Evolutionary conservation across 257 asterid species (phyloP).

Genomic region (Plectranthus barbatus): DNA sequence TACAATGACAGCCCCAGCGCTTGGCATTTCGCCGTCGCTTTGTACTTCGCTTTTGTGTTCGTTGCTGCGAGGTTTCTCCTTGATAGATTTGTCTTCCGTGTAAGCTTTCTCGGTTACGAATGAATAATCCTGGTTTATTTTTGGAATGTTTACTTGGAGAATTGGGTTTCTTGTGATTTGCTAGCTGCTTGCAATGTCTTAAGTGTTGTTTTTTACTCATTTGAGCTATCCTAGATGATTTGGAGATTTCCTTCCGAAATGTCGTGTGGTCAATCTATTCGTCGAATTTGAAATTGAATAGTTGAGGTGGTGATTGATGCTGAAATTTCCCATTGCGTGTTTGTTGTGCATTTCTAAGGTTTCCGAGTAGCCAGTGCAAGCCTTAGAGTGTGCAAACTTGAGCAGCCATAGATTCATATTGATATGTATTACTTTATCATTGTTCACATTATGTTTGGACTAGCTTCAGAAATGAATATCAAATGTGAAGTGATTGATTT

Average conservation of each 20-base stretch:
- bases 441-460: too few species aligned
- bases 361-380: not conserved
- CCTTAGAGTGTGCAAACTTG: not conserved
- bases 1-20: constrained; percentile 22
- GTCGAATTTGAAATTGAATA: not conserved
- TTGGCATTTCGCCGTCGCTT: constrained; percentile 34
- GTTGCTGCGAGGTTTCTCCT: constrained; percentile 45
- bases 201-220: not conserved
- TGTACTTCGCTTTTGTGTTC: constrained; percentile 38
- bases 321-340: not conserved
- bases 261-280: not conserved
- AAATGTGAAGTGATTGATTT: too few species aligned
- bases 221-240: not conserved
- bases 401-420: not conserved
- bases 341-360: not conserved
- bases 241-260: not conserved
- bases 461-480: too few species aligned
- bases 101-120: constrained; percentile 1
- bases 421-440: too few species aligned
- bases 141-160: not conserved
- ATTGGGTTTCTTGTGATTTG: not conserved
- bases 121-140: not conserved
- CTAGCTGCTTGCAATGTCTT: not conserved
- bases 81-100: constrained; percentile 41
- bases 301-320: not conserved